phyloP scores from a whole-genome alignment of 306 rosid species.

The Rosa lucieae region DNA sequence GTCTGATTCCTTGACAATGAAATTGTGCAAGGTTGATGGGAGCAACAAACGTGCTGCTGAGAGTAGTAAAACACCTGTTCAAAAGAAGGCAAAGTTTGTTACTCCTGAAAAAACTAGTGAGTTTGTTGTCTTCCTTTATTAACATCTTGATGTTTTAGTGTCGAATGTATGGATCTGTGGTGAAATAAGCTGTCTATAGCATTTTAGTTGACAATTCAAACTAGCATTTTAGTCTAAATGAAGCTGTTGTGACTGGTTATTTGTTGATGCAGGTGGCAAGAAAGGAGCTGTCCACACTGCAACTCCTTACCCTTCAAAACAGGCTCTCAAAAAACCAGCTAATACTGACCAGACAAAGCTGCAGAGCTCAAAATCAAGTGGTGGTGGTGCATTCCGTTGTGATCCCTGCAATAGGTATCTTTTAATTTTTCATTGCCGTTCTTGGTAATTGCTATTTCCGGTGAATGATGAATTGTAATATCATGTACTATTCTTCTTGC shows the following conservation, averaged over 20 bases:
- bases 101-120: slow-evolving; percentile 63
- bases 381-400: slow-evolving; percentile 45
- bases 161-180: background rate
- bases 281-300: slow-evolving; percentile 44
- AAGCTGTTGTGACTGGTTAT: background rate
- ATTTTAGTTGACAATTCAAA: background rate
- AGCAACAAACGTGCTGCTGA: slow-evolving; percentile 48
- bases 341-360: slow-evolving; percentile 35
- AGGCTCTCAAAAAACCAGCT: slow-evolving; percentile 41
- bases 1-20: background rate
- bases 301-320: slow-evolving; percentile 70
- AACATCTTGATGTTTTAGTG: background rate
- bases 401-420: slow-evolving; percentile 56
- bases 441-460: background rate
- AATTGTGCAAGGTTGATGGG: slow-evolving; percentile 37
- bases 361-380: slow-evolving; percentile 46
- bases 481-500: slow-evolving; percentile 11
- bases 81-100: slow-evolving; percentile 61
- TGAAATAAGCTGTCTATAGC: background rate
- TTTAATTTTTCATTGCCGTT: background rate
- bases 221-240: background rate
- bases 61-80: slow-evolving; percentile 43
- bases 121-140: slow-evolving; percentile 17
- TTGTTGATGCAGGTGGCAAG: slow-evolving; percentile 39
- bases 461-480: background rate